Evolutionary conservation across 1,139 yeast species (phyloP).

Genomic region (Suhomyces guaymorum): DNA sequence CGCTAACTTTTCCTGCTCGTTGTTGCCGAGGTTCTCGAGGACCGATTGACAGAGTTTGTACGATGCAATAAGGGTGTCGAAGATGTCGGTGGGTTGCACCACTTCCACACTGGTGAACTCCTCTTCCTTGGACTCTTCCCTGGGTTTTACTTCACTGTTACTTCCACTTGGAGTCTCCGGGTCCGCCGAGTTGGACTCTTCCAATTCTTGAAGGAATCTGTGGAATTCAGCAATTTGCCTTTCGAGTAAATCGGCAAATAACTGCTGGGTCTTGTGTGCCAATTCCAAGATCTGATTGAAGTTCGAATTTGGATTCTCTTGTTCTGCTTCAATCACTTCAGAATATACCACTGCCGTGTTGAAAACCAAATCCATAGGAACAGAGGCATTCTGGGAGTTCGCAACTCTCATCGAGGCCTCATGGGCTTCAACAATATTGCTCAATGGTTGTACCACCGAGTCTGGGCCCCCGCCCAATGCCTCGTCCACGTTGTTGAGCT

Average conservation of each 20-base stretch:
- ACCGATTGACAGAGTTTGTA: constrained; percentile 35
- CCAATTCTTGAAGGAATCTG: constrained; percentile 31
- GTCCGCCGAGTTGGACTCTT: constrained; percentile 5
- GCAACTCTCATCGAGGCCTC: constrained; percentile 34
- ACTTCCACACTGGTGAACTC: constrained; percentile 30
- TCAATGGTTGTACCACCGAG: constrained; percentile 43
- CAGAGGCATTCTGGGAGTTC: constrained; percentile 10
- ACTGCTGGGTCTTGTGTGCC: constrained; percentile 20
- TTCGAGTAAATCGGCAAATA: constrained; percentile 21
- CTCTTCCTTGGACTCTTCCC: constrained; percentile 16
- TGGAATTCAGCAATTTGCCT: constrained; percentile 29
- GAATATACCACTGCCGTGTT: constrained; percentile 50
- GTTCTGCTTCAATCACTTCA: constrained; percentile 45
- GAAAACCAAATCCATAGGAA: constrained; percentile 44
- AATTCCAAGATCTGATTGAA: constrained; percentile 20
- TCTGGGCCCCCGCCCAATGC: constrained; percentile 32
- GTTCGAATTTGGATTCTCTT: constrained; percentile 17
- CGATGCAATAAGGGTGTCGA: constrained; percentile 36
- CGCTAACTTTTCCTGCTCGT: constrained; percentile 3
- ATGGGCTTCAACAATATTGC: constrained; percentile 37
- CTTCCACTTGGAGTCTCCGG: too few species aligned
- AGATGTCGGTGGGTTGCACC: constrained; percentile 41
- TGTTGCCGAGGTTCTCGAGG: constrained; percentile 24
- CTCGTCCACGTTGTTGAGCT: constrained; percentile 43
- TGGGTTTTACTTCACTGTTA: not conserved